Percentiles rank a stretch among this genome's conserved stretches.
phyloP scores from a whole-genome alignment of 495 filamentous ascomycete genomes.

The Cenococcum geophilum region DNA sequence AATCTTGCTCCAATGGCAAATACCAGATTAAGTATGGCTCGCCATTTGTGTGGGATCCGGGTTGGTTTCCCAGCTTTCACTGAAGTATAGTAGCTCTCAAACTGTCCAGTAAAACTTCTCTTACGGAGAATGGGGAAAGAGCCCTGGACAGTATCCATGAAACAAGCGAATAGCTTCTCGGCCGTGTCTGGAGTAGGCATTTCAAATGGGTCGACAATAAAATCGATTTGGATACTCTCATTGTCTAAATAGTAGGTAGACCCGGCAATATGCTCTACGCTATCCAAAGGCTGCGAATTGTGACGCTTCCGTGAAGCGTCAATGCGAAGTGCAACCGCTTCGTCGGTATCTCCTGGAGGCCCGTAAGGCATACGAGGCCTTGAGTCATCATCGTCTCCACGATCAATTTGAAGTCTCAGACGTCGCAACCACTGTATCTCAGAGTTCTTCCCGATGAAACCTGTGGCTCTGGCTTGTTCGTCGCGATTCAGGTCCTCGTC shows the following conservation, averaged over 20 bases:
- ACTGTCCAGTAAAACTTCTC: constrained; percentile 49
- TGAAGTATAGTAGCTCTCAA: constrained; percentile 39
- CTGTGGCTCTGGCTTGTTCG: constrained; percentile 43
- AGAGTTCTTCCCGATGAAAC: constrained; percentile 57
- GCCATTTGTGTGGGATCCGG: constrained; percentile 39
- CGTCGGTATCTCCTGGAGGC: constrained; percentile 13
- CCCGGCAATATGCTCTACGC: constrained; percentile 8
- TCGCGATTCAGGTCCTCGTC: constrained; percentile 55
- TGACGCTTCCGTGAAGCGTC: constrained; percentile 29
- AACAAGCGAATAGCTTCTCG: constrained; percentile 52
- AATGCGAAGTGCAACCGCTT: constrained; percentile 15
- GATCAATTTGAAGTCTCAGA: constrained; percentile 28
- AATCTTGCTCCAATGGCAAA: constrained; percentile 56
- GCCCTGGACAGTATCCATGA: constrained; percentile 53
- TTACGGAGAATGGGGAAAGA: constrained; percentile 56
- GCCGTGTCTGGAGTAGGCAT: constrained; percentile 49
- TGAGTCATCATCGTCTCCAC: not conserved
- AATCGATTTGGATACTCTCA: constrained; percentile 40
- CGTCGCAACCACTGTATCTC: constrained; percentile 55
- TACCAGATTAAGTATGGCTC: constrained; percentile 57
- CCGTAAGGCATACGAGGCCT: constrained; percentile 14
- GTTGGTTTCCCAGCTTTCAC: constrained; percentile 37
- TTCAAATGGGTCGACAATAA: constrained; percentile 44
- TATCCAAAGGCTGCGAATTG: constrained; percentile 12
- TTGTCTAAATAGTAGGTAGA: constrained; percentile 53